Conservation (phyloP, 1,139 yeast species). For the Scheffersomyces parashehatae region DNA sequence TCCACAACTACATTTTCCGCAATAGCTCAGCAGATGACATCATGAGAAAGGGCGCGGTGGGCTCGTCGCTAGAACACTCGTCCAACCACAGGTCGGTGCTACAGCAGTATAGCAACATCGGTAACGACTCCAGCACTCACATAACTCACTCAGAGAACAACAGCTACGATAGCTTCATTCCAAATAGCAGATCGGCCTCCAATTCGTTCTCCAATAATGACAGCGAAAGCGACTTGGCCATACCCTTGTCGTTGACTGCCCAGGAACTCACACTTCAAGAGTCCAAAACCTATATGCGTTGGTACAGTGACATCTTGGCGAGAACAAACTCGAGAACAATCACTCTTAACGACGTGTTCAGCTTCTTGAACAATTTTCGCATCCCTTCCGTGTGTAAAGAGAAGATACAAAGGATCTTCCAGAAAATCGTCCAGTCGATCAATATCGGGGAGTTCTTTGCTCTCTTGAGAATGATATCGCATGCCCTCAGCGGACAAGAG, state of each 20-base stretch:
- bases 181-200: not conserved
- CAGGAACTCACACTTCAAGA: constrained; percentile 65
- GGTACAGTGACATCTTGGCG: constrained; percentile 72
- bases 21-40: not conserved
- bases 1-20: not conserved
- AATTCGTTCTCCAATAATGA: not conserved
- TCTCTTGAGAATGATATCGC: constrained; percentile 62
- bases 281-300: constrained; percentile 69
- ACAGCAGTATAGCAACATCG: constrained; percentile 3
- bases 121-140: not conserved
- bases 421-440: constrained; percentile 49
- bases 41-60: not conserved
- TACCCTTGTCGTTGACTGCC: constrained; percentile 63
- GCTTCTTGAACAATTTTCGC: constrained; percentile 61
- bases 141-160: constrained; percentile 2
- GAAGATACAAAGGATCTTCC: constrained; percentile 51
- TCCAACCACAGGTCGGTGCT: constrained; percentile 2
- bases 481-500: constrained; percentile 45
- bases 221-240: constrained; percentile 18
- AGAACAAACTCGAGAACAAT: constrained; percentile 58
- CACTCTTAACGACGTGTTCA: constrained; percentile 61
- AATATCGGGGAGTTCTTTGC: constrained; percentile 81
- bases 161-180: constrained; percentile 1
- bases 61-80: constrained; percentile 1
- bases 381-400: constrained; percentile 45